Evolutionary conservation across 2,329 filamentous ascomycete species (phyloP), one percentile per base, ranked within the genome.

Genomic region (Penicillium sp.): DNA sequence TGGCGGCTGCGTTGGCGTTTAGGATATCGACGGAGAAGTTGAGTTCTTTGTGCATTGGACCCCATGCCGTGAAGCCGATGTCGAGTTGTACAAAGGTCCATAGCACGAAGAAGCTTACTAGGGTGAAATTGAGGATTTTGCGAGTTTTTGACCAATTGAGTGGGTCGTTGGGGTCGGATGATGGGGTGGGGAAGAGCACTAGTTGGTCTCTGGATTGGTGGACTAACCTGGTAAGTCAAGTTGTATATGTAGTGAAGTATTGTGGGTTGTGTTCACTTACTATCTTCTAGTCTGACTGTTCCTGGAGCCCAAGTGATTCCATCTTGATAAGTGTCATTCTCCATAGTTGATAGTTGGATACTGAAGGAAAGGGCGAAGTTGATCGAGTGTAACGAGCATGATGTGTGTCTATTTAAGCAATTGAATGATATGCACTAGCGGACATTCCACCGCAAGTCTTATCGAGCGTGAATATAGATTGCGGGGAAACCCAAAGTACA

Each of bases 1-100:
- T 76, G 5, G 75, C 69, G 0, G 78, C 81, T 52, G 75, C 76
- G 4, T 72, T 74, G 46, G 78, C 71, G 53, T 81, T 82, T 27
- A 82, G 58, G 0, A 69, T 65, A 1, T 69, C 67, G 38, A 71
- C 68, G 23, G 68, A 73, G 62, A 80, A 76, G 16, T 74, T 73
- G 0, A 83, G 71, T 55, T 82, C 71, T 5, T 62, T 56, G 31
- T 75, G 68, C 68, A 80, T 71, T 1, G 72, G 71, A 0, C 71
- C 75, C 78, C 79, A 81, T 27, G 72, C 74, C 4, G 73, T 71
- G 9, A 70, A 68, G 23, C 75, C 77, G 25, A 76, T 75, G 7
- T 78, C 74, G 34, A 79, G 36, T 16, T 64, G 61, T 2, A 70
- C 67, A 33, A 69, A 69, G 5, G 66, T 69, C 55, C 65, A 67